A percentile compares a stretch with the other conserved stretches of the same genome.
Conservation (phyloP, 139 green algal genomes). For the Dunaliella sp. region DNA sequence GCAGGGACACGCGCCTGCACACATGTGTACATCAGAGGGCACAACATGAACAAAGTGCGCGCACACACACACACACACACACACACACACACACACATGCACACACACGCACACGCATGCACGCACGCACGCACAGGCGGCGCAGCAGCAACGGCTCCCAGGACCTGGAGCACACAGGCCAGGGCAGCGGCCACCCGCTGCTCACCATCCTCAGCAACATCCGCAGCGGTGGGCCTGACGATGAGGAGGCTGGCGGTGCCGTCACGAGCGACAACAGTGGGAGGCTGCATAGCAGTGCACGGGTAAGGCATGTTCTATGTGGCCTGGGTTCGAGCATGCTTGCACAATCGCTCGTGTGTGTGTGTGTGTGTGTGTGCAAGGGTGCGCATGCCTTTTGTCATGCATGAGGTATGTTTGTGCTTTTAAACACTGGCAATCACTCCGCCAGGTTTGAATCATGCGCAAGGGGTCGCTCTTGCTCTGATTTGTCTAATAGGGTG, state of each 20-base stretch:
- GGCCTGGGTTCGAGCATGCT: not conserved
- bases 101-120: not conserved
- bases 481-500: too few relatives aligned
- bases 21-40: too few relatives aligned
- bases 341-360: too few relatives aligned
- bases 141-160: not conserved
- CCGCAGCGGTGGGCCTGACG: not conserved
- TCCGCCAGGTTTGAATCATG: too few relatives aligned
- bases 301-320: not conserved
- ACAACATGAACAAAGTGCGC: too few relatives aligned
- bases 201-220: constrained; percentile 20
- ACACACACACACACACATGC: not conserved
- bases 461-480: too few relatives aligned
- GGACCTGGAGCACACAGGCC: not conserved
- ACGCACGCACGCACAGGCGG: not conserved
- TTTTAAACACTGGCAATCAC: too few relatives aligned
- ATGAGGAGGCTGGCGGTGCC: not conserved
- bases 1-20: too few relatives aligned
- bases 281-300: not conserved
- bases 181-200: not conserved
- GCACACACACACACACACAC: constrained; percentile 11
- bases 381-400: not conserved
- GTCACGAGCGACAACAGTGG: not conserved
- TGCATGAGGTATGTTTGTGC: too few relatives aligned
- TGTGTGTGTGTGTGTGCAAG: not conserved